Evolutionary conservation across 208 protist species (phyloP), one percentile per base, ranked within the genome.

Genomic region (Trypanosoma cruzi): DNA sequence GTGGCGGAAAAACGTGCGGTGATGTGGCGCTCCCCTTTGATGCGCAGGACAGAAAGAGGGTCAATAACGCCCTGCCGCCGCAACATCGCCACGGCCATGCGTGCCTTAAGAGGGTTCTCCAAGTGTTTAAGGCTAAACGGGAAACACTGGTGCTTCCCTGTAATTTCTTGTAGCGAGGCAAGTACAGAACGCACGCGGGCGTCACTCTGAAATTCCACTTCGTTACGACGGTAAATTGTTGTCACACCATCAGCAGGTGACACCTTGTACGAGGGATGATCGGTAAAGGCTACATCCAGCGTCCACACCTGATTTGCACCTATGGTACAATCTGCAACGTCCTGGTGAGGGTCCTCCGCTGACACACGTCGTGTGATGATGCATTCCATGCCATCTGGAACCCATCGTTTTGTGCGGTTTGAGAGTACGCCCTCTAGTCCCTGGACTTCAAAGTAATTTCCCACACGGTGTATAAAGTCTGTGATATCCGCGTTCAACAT

Each of bases 381-480:
- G 60, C 94, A 90, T 63, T 99, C 98, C 32, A 98, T 91, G 53
- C 97, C 97, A 73, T 99, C 98, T 26, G 98, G 96, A 52, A 99
- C 90, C 87, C 96, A 99, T 64, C 97, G 91, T 80, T 98, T 98
- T 22, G 97, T 88, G 65, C 98, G 89, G 80, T 99, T 98, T 29
- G 97, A 99, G 28, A 99, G 78, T 14, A 99, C 98, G 42, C 98
- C 99, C 64, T 99, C 95, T 2, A 99, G 80, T 1, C 93, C 79
- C 65, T 97, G 90, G 29, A 98, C 96, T 14, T 82, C 71, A 81
- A 91, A 99, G 57, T 84, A 66, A 5, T 86, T 77, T 20, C 97
- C 95, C 0, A 99, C 88, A 50, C 97, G 82, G 10, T 93, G 75
- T 58, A 99, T 90, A 44, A 91, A 85, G 59, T 97, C 85, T 4